Conservation (phyloP, 352 stramenopile species). For the Pythium aquatile region DNA sequence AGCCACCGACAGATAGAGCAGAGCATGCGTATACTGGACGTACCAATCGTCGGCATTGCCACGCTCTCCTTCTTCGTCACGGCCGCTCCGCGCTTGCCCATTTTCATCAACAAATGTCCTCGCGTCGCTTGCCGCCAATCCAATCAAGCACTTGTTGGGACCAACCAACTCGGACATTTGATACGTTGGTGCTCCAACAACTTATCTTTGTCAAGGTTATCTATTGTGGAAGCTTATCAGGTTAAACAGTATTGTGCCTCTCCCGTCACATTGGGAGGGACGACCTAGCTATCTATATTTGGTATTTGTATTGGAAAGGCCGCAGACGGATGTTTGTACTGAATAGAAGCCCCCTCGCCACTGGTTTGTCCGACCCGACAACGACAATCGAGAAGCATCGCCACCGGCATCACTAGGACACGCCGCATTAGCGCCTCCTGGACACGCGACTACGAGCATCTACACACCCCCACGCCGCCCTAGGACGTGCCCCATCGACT, state of each 20-base stretch:
- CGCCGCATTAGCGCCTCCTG: background rate
- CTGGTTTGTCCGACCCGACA: conserved; percentile 10
- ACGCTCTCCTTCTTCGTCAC: conserved; percentile 18
- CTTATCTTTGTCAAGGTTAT: background rate
- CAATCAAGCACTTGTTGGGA: conserved; percentile 12
- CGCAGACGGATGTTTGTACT: background rate
- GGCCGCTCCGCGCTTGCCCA: conserved; percentile 47
- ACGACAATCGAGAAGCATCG: conserved; percentile 21
- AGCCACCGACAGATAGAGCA: background rate
- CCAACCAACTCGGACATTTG: conserved; percentile 24
- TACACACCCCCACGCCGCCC: background rate
- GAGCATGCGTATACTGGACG: background rate
- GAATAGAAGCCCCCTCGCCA: conserved; percentile 18
- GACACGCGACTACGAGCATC: background rate
- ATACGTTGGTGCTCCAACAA: background rate
- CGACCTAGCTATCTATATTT: background rate
- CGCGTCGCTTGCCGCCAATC: conserved; percentile 16
- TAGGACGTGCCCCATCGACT: background rate
- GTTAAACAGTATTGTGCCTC: conserved; percentile 10
- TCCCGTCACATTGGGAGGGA: conserved; percentile 8
- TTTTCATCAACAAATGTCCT: conserved; percentile 19
- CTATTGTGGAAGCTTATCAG: background rate
- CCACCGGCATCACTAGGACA: background rate
- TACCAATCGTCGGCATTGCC: conserved; percentile 20
- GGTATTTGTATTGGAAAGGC: background rate